phyloP scores from a whole-genome alignment of 257 asterid species.

The Solanum megistacrolobum region DNA sequence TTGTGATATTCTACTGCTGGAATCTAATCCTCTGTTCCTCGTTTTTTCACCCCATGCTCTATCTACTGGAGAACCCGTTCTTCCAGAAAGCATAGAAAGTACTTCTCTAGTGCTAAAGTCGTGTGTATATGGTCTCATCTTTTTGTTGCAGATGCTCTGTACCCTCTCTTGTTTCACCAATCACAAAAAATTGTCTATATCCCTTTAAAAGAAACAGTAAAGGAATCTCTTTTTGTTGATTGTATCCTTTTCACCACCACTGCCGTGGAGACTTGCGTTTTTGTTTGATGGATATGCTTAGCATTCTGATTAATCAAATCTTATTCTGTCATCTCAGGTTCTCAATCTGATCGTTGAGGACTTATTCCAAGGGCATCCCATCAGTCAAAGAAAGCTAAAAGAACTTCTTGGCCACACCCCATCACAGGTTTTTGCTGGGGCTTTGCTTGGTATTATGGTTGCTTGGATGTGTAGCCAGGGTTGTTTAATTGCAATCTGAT shows the following conservation, averaged over 20 bases:
- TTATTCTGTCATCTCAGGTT: slow-evolving; percentile 31
- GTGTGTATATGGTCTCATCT: not conserved
- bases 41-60: not conserved
- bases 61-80: not conserved
- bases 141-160: not conserved
- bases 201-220: not conserved
- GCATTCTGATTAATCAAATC: not conserved
- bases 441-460: slow-evolving; percentile 61
- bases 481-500: slow-evolving; percentile 19
- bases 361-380: slow-evolving; percentile 86
- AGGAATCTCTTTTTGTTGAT: not conserved
- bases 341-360: slow-evolving; percentile 74
- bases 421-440: slow-evolving; percentile 85
- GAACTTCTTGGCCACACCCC: slow-evolving; percentile 95
- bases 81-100: not conserved
- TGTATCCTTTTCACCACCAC: not conserved
- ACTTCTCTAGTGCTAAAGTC: not conserved
- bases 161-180: not conserved
- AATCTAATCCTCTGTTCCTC: not conserved
- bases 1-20: not conserved
- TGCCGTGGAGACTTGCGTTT: not conserved
- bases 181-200: not conserved
- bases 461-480: slow-evolving; percentile 71
- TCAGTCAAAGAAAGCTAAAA: slow-evolving; percentile 87
- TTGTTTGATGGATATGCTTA: not conserved